Conservation (phyloP, 2,329 filamentous ascomycete genomes). For the Fusarium abutilonis region DNA sequence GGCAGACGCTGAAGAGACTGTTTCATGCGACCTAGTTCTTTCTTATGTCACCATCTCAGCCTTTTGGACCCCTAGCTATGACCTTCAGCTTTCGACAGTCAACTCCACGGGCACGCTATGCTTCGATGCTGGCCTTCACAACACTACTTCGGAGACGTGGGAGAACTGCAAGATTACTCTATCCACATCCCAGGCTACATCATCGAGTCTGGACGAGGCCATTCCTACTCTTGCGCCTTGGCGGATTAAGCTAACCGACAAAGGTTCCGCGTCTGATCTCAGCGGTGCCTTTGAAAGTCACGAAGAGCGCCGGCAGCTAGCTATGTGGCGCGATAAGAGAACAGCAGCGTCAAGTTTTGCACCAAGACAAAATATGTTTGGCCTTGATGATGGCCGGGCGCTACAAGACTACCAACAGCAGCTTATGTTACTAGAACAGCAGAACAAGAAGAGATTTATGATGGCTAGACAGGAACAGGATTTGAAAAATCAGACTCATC, state of each 20-base stretch:
- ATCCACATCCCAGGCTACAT: conserved; percentile 70
- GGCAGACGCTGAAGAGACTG: conserved; percentile 26
- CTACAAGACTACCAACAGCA: conserved; percentile 81
- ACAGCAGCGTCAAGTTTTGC: conserved; percentile 52
- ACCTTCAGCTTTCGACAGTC: conserved; percentile 68
- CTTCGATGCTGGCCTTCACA: conserved; percentile 71
- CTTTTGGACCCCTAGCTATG: conserved; percentile 70
- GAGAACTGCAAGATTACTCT: conserved; percentile 67
- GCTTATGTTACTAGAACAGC: conserved; percentile 84
- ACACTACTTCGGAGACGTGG: conserved; percentile 72
- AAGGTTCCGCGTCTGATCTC: conserved; percentile 21
- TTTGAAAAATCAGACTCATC: background rate
- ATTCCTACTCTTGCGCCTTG: conserved; percentile 66
- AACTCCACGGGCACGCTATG: conserved; percentile 62
- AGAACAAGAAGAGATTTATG: conserved; percentile 85
- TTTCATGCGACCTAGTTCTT: conserved; percentile 60
- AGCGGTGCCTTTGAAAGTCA: conserved; percentile 51
- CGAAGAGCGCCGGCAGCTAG: conserved; percentile 52
- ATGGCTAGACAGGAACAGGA: conserved; percentile 86
- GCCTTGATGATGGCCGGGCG: background rate
- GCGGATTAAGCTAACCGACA: conserved; percentile 61
- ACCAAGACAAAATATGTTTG: conserved; percentile 21
- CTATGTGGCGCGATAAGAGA: conserved; percentile 45
- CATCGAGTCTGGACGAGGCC: conserved; percentile 63
- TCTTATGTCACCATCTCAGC: conserved; percentile 68